Evolutionary conservation across 1,284 basidiomycete genomes (phyloP).

Genomic region (Amanita bisporigera): DNA sequence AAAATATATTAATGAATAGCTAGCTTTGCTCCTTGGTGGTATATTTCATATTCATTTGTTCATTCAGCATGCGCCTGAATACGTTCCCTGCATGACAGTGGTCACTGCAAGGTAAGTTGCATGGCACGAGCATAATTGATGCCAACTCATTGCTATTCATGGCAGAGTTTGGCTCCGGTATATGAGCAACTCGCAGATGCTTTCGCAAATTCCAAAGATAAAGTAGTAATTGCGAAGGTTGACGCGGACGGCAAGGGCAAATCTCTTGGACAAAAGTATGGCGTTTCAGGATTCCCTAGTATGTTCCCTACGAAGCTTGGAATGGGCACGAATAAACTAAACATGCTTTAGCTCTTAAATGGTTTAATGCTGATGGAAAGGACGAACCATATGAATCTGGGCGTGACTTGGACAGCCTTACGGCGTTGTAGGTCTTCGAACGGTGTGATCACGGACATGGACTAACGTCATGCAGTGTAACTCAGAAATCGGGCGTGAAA

Average conservation of each 20-base stretch:
- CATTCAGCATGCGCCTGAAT: background rate
- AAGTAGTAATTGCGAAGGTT: slow-evolving; percentile 90
- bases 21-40: slow-evolving; percentile 88
- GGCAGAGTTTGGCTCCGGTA: slow-evolving; percentile 80
- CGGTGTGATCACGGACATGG: slow-evolving; percentile 4
- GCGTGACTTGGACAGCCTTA: slow-evolving; percentile 82
- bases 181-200: slow-evolving; percentile 93
- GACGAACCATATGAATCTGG: slow-evolving; percentile 77
- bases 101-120: slow-evolving; percentile 76
- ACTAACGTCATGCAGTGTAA: slow-evolving; percentile 57
- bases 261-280: slow-evolving; percentile 73
- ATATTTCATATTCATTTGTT: slow-evolving; percentile 38
- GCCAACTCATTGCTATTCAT: slow-evolving; percentile 5
- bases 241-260: slow-evolving; percentile 90
- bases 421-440: slow-evolving; percentile 64
- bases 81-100: slow-evolving; percentile 49
- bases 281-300: slow-evolving; percentile 89
- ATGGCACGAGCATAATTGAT: background rate
- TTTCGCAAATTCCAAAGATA: slow-evolving; percentile 77
- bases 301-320: slow-evolving; percentile 22
- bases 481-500: slow-evolving; percentile 79
- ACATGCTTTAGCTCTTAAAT: slow-evolving; percentile 77
- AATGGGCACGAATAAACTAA: background rate
- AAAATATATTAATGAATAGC: background rate
- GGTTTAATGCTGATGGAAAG: slow-evolving; percentile 79